Evolutionary conservation across 148 eudicot genomes (phyloP), one percentile per base, ranked within the genome.

Genomic region (Bassia scoparia): DNA sequence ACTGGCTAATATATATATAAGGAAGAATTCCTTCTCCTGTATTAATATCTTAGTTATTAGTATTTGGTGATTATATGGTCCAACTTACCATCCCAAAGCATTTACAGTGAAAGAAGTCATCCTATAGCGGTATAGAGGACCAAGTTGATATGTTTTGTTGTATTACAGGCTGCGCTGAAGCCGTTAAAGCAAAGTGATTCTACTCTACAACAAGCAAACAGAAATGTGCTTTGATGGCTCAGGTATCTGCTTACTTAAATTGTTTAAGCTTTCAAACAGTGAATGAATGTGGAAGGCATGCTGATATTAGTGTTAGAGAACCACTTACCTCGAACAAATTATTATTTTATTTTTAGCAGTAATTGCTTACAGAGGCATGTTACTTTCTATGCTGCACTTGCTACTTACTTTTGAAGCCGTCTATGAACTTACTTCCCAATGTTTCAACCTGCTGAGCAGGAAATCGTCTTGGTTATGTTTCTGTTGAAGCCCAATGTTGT

Each of bases 141-240:
- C 44, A 34, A 70, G 60, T 56, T 44, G 20, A 26, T 30, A 7
- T 83, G 54, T 0, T 75, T 41, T 69, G 18, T 48, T 66, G 30
- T 23, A 34, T 60, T 29, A 52, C 84, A 91, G 98, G 71, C 90
- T 78, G 85, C 81, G 80, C 71, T 84, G 44, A 89, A 83, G 77
- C 89, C 85, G 78, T 34, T 86, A 20, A 81, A 54, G 46, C 86
- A 84, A 58, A 86, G 76, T 67, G 86, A 87, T 74, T 74, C 93
- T 59, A 72, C 83, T 69, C 83, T 48, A 61, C 92, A 52, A 77
- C 80, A 64, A 56, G 80, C 73, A 91, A 84, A 81, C 92, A 83
- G 79, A 46, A 88, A 82, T 83, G 96, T 71, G 84, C 89, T 61
- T 79, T 95, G 72, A 26, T 86, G 79, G 87, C 89, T 59, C 92